These are phyloP conservation scores for Solanum hybrid DNA, from an alignment of 305 asterid species.

Conservation along the genomic window DNA sequence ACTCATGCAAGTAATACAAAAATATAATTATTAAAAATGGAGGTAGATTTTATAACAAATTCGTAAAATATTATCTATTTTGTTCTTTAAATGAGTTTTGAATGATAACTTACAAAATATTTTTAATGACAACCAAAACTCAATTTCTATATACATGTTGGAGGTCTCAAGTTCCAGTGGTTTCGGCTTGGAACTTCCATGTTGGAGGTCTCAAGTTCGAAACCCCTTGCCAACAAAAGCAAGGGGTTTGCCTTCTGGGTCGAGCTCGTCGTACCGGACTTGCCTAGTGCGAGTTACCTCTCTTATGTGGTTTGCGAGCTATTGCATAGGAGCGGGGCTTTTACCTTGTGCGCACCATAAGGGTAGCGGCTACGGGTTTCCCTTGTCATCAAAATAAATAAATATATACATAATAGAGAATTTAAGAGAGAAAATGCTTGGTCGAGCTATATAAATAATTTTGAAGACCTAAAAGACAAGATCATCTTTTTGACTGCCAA, in stretches of 20 bases:
- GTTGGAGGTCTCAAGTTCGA: neutral
- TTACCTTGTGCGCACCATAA: neutral
- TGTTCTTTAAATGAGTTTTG: neutral
- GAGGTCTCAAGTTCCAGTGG: neutral
- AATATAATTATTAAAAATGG: neutral
- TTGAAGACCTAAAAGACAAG: neutral
- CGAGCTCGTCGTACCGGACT: neutral
- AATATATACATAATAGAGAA: neutral
- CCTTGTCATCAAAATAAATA: neutral
- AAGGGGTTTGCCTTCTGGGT: neutral
- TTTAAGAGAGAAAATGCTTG: neutral
- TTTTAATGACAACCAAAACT: neutral
- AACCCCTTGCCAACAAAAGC: neutral
- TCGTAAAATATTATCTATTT: neutral
- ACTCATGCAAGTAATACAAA: neutral
- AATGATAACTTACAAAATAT: neutral
- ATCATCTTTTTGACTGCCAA: neutral
- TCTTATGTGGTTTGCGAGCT: too few relatives aligned
- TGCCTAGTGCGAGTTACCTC: neutral
- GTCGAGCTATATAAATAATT: neutral
- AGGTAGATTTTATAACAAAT: neutral
- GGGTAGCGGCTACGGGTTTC: neutral
- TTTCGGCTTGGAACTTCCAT: neutral
- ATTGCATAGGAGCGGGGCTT: too few relatives aligned
- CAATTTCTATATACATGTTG: neutral